Percentiles rank a stretch among this genome's conserved stretches.
Evolutionary conservation across 2,329 filamentous ascomycete species (phyloP).

Genomic region (Sporothrix inflata): DNA sequence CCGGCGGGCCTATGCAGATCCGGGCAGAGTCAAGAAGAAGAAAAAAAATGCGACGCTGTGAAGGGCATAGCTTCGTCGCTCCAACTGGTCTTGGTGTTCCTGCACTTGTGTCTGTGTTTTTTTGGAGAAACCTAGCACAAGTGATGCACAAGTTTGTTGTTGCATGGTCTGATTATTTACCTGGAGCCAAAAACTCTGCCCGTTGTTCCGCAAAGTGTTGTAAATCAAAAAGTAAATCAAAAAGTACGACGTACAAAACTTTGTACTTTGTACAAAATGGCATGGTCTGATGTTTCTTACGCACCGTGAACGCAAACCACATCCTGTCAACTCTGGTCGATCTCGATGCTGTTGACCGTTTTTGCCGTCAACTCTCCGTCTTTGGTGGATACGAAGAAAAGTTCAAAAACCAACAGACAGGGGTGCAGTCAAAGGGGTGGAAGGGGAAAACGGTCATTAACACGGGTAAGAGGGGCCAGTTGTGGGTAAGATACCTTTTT

Average conservation of each 20-base stretch:
- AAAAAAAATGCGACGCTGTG: not conserved
- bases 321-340: not conserved
- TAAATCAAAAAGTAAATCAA: too few relatives aligned
- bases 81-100: too few relatives aligned
- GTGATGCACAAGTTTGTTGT: not conserved
- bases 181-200: too few relatives aligned
- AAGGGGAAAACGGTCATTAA: slow-evolving; percentile 18
- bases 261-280: too few relatives aligned
- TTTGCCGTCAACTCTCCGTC: not conserved
- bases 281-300: slow-evolving; percentile 6
- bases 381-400: not conserved
- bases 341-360: slow-evolving; percentile 9
- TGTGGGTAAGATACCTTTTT: slow-evolving; percentile 2
- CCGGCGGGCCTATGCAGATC: slow-evolving; percentile 3
- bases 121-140: not conserved
- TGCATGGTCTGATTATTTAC: not conserved
- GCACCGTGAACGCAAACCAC: not conserved
- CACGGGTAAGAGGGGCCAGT: not conserved
- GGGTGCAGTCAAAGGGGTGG: not conserved
- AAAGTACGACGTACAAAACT: too few relatives aligned
- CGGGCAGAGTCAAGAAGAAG: not conserved
- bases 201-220: too few relatives aligned
- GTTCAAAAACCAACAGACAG: not conserved
- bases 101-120: not conserved
- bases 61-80: slow-evolving; percentile 13